Conservation (phyloP, 2,329 filamentous ascomycete species). For the Diaporthe vaccinii region DNA sequence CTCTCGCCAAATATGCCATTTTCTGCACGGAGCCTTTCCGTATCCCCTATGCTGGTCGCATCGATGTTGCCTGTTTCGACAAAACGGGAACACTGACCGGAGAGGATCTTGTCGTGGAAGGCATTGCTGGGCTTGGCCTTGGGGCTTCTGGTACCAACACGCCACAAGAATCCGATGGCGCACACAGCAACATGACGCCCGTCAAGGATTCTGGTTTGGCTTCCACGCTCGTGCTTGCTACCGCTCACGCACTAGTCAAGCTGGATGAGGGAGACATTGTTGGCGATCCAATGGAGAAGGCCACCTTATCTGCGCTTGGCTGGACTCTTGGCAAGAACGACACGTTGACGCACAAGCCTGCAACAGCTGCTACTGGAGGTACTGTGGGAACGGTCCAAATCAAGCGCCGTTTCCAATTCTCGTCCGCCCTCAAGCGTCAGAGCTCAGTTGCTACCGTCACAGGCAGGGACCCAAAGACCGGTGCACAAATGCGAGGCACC, state of each 20-base stretch:
- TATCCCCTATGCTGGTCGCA: slow-evolving; percentile 94
- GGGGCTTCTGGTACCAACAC: slow-evolving; percentile 72
- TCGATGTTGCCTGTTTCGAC: slow-evolving; percentile 98
- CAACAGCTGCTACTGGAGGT: slow-evolving; percentile 60
- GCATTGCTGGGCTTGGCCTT: slow-evolving; percentile 89
- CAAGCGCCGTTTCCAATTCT: slow-evolving; percentile 98
- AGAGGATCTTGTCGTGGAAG: slow-evolving; percentile 96
- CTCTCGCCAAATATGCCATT: slow-evolving; percentile 94
- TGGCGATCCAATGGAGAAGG: slow-evolving; percentile 99
- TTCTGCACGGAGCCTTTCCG: slow-evolving; percentile 99
- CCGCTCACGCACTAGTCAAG: slow-evolving; percentile 94
- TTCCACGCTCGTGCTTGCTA: slow-evolving; percentile 93
- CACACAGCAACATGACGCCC: slow-evolving; percentile 82
- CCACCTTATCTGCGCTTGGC: slow-evolving; percentile 87
- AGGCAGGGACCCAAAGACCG: slow-evolving; percentile 77
- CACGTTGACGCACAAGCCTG: slow-evolving; percentile 77
- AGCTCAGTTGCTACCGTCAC: slow-evolving; percentile 91
- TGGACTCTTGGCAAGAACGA: slow-evolving; percentile 96
- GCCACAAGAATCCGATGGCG: slow-evolving; percentile 80
- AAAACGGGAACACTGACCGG: slow-evolving; percentile 98
- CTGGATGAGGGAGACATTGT: slow-evolving; percentile 97
- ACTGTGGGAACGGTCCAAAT: slow-evolving; percentile 87
- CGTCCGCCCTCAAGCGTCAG: slow-evolving; percentile 94
- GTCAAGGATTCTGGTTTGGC: slow-evolving; percentile 80
- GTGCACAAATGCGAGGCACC: slow-evolving; percentile 83